Conservation (phyloP, 140 eudicot species). For the Flaveria floridana region DNA sequence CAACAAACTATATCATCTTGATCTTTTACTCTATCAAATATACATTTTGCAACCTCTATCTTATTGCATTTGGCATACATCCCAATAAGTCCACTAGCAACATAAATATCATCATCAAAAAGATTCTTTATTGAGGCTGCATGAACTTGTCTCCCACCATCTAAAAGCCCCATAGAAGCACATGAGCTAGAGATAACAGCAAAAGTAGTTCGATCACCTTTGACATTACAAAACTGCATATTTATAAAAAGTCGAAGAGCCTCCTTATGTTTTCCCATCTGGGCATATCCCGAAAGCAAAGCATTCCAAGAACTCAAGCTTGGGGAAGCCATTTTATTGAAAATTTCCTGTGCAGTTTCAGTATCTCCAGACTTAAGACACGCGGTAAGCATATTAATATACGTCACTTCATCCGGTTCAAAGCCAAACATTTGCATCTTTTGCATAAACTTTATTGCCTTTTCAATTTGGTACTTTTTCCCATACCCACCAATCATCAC, state of each 20-base stretch:
- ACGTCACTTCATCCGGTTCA: conserved; percentile 76
- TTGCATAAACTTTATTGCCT: conserved; percentile 55
- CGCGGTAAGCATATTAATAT: conserved; percentile 56
- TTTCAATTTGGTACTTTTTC: conserved; percentile 40
- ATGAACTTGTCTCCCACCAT: conserved; percentile 68
- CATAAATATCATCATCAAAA: conserved; percentile 48
- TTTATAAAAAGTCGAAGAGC: conserved; percentile 65
- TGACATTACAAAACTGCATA: conserved; percentile 66
- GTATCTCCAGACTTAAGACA: conserved; percentile 62
- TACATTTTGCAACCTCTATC: conserved; percentile 46
- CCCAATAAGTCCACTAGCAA: conserved; percentile 78
- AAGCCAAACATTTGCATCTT: conserved; percentile 56
- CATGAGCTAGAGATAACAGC: conserved; percentile 66
- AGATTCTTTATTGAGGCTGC: conserved; percentile 42
- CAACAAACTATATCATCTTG: conserved; percentile 67
- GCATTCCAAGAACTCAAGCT: conserved; percentile 79
- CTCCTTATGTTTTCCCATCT: conserved; percentile 52
- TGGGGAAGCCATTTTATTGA: conserved; percentile 54
- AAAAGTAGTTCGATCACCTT: conserved; percentile 66
- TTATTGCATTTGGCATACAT: conserved; percentile 58
- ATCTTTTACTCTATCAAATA: conserved; percentile 46
- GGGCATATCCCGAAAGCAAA: conserved; percentile 72
- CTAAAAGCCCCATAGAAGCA: conserved; percentile 54
- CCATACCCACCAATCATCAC: conserved; percentile 93
- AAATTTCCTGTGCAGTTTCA: conserved; percentile 50